Percentiles rank a stretch among this genome's conserved stretches.
Conservation (phyloP, 768 basidiomycete genomes). For the Auricularia cornea region DNA sequence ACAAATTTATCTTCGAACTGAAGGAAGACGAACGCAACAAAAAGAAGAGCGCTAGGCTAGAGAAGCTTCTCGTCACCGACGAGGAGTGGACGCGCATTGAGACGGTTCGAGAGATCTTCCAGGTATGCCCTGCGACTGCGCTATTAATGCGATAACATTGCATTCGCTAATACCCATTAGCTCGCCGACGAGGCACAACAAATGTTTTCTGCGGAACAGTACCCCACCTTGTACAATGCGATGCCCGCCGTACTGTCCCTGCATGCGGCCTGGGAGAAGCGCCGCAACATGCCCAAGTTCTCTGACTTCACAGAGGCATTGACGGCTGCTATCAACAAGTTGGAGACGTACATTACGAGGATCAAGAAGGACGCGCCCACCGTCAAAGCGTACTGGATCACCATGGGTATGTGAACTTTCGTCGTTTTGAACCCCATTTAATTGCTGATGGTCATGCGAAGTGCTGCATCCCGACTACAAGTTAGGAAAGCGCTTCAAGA, state of each 20-base stretch:
- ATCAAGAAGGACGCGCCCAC: not conserved
- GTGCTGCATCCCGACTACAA: too few species aligned
- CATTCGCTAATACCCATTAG: too few species aligned
- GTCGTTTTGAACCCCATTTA: too few species aligned
- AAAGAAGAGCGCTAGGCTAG: slow-evolving; percentile 18
- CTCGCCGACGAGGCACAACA: slow-evolving; percentile 21
- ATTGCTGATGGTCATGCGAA: too few species aligned
- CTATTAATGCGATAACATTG: too few species aligned
- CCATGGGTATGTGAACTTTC: too few species aligned
- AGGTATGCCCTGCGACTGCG: slow-evolving; percentile 10
- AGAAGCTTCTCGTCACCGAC: slow-evolving; percentile 11
- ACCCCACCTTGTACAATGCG: slow-evolving; percentile 20
- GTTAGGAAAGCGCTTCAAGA: too few species aligned
- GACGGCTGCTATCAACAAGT: slow-evolving; percentile 17
- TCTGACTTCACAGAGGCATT: slow-evolving; percentile 16
- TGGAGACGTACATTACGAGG: slow-evolving; percentile 26
- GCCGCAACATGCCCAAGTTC: slow-evolving; percentile 11
- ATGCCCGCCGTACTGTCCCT: slow-evolving; percentile 28
- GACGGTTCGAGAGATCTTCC: slow-evolving; percentile 14
- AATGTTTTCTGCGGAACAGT: too few species aligned
- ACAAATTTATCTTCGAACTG: slow-evolving; percentile 20
- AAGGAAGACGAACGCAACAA: slow-evolving; percentile 15
- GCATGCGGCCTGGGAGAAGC: slow-evolving; percentile 20
- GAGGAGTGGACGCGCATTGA: slow-evolving; percentile 20
- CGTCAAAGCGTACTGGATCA: too few species aligned